phyloP scores from a whole-genome alignment of 306 rosid species.

The Morella rubra region DNA sequence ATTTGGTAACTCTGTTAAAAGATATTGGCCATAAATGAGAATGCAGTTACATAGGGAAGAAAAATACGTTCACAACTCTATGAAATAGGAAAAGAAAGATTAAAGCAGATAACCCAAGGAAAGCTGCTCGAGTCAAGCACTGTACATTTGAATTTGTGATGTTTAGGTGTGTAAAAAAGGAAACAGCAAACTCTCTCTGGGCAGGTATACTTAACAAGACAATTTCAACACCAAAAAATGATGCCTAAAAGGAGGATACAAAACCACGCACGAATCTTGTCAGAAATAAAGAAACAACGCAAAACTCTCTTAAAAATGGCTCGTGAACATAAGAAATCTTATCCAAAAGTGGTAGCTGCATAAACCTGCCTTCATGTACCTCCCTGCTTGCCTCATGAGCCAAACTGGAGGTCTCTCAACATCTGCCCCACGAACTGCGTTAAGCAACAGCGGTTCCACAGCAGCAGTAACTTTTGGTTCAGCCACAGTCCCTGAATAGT shows the following conservation, averaged over 20 bases:
- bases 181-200: not conserved
- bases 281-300: not conserved
- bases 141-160: not conserved
- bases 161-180: slow-evolving; percentile 7
- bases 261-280: not conserved
- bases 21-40: slow-evolving; percentile 28
- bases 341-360: slow-evolving; percentile 28
- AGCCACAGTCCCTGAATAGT: slow-evolving; percentile 59
- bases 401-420: slow-evolving; percentile 99
- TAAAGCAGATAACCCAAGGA: not conserved
- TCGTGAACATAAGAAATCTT: not conserved
- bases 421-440: slow-evolving; percentile 74
- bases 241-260: not conserved
- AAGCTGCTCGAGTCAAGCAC: slow-evolving; percentile 1
- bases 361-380: slow-evolving; percentile 99
- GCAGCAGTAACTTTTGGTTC: slow-evolving; percentile 52
- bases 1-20: slow-evolving; percentile 77
- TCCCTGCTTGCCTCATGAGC: slow-evolving; percentile 99
- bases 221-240: not conserved
- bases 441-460: slow-evolving; percentile 76
- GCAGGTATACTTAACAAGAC: not conserved
- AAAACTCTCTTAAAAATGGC: not conserved
- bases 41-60: slow-evolving; percentile 7
- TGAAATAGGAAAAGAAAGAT: slow-evolving; percentile 7
- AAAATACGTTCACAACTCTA: not conserved